Evolutionary conservation across 305 asterid genomes (phyloP).

Genomic region (Ajuga reptans): DNA sequence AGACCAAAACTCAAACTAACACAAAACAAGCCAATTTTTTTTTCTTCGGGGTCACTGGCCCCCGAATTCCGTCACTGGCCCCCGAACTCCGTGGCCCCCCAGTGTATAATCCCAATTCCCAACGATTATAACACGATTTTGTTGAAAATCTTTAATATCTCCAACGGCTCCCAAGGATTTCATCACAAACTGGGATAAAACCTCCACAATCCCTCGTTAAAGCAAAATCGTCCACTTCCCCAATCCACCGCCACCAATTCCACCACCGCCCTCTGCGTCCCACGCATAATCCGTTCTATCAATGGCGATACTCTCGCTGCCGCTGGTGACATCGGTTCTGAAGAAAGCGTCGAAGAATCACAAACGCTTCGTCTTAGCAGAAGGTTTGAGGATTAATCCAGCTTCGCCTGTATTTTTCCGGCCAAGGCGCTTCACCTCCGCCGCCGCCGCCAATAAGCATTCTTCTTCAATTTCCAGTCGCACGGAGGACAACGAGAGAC

Average conservation of each 20-base stretch:
- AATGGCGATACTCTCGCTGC: constrained; percentile 66
- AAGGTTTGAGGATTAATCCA: constrained; percentile 24
- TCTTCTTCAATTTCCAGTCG: constrained; percentile 34
- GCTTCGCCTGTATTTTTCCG: constrained; percentile 22
- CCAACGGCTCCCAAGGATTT: background rate
- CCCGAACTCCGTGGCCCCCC: too few relatives aligned
- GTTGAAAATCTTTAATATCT: background rate
- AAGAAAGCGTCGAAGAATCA: constrained; percentile 30
- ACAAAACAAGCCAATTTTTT: too few relatives aligned
- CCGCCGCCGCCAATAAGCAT: constrained; percentile 16
- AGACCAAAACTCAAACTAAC: too few relatives aligned
- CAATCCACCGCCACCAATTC: background rate
- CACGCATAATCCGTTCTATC: too few relatives aligned
- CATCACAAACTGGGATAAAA: background rate
- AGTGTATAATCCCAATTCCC: too few relatives aligned
- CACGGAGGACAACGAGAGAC: constrained; percentile 25
- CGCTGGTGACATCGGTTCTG: constrained; percentile 52
- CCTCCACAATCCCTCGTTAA: too few relatives aligned
- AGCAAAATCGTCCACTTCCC: too few relatives aligned
- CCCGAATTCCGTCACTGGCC: too few relatives aligned
- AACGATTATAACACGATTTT: too few relatives aligned
- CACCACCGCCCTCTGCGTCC: too few relatives aligned
- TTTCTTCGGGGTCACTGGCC: too few relatives aligned
- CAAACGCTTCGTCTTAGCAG: constrained; percentile 27
- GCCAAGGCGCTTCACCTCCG: constrained; percentile 32